Conservation (phyloP, 176 grass and related monocot species). For the Phoenix dactylifera region DNA sequence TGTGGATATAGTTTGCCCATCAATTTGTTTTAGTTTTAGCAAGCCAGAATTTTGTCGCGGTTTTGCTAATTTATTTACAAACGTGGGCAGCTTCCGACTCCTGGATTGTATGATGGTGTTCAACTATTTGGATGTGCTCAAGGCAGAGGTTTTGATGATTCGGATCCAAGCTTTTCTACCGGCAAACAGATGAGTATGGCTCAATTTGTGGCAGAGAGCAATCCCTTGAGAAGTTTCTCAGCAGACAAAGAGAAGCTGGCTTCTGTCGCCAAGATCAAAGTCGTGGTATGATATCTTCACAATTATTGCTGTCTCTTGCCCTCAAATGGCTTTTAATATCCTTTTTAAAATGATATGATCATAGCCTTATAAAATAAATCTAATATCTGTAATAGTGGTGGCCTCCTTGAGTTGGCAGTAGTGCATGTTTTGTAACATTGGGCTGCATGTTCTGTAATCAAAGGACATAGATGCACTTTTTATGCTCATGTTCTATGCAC, state of each 20-base stretch:
- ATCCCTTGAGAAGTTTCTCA: conserved; percentile 36
- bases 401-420: too few relatives aligned
- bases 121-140: conserved; percentile 36
- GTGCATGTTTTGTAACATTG: too few relatives aligned
- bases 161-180: conserved; percentile 39
- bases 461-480: too few relatives aligned
- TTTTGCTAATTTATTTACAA: neutral
- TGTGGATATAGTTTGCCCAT: neutral
- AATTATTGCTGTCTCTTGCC: conserved; percentile 5
- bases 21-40: neutral
- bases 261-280: conserved; percentile 96
- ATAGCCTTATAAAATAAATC: too few relatives aligned
- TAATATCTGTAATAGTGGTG: too few relatives aligned
- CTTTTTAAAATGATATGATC: too few relatives aligned
- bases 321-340: neutral
- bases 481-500: too few relatives aligned
- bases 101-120: conserved; percentile 55
- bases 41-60: neutral
- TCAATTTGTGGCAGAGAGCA: conserved; percentile 32
- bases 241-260: conserved; percentile 66
- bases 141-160: conserved; percentile 48
- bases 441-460: too few relatives aligned
- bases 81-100: conserved; percentile 44
- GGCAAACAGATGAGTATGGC: conserved; percentile 36
- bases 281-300: conserved; percentile 61